Evolutionary conservation across 1,284 basidiomycete species (phyloP), one percentile per base, ranked within the genome.

Genomic region (Heliocybe sulcata): DNA sequence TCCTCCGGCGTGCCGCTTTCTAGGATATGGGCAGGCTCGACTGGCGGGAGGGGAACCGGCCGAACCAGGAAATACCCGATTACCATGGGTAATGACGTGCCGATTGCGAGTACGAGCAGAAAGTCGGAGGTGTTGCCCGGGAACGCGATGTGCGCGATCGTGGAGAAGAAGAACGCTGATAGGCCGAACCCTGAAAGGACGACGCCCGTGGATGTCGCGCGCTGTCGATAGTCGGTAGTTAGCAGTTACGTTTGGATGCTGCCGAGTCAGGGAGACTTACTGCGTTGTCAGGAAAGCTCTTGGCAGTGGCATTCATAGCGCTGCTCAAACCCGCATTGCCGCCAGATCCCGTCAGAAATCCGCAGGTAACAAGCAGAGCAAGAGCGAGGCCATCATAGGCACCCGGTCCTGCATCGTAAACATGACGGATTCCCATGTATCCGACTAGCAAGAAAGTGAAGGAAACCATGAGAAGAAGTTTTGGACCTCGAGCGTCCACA

Each of bases 131-230:
- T 89, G 60, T 90, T 76, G 0, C 87, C 90, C 0, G 85, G 82
- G 59, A 82, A 92, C 26, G 85, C 61, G 0, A 74, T 59, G 55
- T 89, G 83, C 0, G 86, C 82, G 19, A 90, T 65, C 0, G 80
- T 76, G 22, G 85, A 85, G 69, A 92, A 93, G 56, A 87, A 73
- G 69, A 92, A 92, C 0, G 90, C 91, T 8, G 87, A 90, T 3
- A 93, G 76, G 0, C 91, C 91, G 57, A 91, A 92, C n/a, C 88
- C 91, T 0, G 88, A 88, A 16, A 91, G 71, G 20, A 92, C 89
- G 14, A 89, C 65, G 2, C 85, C 85, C 1, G 86, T 89, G 0
- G 85, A 80, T 0, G 84, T 81, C 1, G 85, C 90, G 35, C 90
- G 76, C 84, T 84, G 53, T 16, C 14, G 52, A 51, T 25, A n/a